Percentiles rank a stretch among this genome's conserved stretches.
Conservation (phyloP, 108 stramenopile genomes). For the Pseudonitzschia delicatissima region DNA sequence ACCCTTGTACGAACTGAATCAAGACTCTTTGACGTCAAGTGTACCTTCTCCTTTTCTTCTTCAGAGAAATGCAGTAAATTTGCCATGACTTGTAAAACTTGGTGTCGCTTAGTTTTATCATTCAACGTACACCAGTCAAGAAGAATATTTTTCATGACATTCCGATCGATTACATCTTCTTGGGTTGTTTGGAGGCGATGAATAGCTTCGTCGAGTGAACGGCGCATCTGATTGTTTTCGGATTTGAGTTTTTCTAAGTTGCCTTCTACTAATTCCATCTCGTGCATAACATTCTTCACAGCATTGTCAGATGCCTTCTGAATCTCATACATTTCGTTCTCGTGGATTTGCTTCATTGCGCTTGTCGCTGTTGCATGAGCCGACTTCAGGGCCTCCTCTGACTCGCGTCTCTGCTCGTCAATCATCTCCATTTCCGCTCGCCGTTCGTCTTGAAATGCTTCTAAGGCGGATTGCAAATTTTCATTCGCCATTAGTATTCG, state of each 20-base stretch:
- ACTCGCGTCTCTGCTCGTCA: constrained; percentile 58
- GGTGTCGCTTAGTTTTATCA: constrained; percentile 59
- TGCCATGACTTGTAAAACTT: constrained; percentile 81
- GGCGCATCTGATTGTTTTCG: constrained; percentile 73
- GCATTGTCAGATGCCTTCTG: constrained; percentile 57
- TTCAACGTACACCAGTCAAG: constrained; percentile 79
- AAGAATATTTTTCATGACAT: constrained; percentile 86
- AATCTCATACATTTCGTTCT: constrained; percentile 56
- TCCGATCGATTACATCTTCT: constrained; percentile 88
- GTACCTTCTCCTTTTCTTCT: constrained; percentile 79
- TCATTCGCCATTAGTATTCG: constrained; percentile 66
- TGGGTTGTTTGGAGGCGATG: constrained; percentile 79
- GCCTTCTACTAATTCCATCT: constrained; percentile 49
- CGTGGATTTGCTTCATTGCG: constrained; percentile 54
- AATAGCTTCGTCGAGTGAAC: constrained; percentile 87
- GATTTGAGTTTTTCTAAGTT: constrained; percentile 47
- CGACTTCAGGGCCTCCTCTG: constrained; percentile 62
- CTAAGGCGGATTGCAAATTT: constrained; percentile 77
- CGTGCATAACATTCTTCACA: constrained; percentile 55
- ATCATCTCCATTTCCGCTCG: constrained; percentile 75
- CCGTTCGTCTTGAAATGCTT: constrained; percentile 82
- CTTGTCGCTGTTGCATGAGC: constrained; percentile 71
- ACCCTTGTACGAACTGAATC: constrained; percentile 40
- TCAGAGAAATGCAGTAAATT: constrained; percentile 84
- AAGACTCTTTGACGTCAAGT: constrained; percentile 44